phyloP scores from a whole-genome alignment of 345 rosid genomes.

The Limnanthes douglasii region DNA sequence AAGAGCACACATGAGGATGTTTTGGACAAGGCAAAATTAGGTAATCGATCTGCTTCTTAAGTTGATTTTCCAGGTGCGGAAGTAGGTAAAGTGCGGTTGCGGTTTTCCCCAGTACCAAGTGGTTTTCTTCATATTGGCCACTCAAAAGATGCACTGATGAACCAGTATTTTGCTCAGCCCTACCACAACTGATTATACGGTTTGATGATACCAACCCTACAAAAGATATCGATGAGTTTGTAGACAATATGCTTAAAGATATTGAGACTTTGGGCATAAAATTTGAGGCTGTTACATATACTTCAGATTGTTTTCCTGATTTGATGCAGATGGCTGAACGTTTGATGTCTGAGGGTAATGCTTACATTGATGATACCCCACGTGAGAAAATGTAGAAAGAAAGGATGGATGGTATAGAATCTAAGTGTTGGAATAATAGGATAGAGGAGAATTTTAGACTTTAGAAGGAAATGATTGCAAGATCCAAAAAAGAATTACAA shows the following conservation, averaged over 20 bases:
- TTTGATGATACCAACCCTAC: constrained; percentile 98
- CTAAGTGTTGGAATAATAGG: constrained; percentile 57
- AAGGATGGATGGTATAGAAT: constrained; percentile 90
- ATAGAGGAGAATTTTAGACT: constrained; percentile 47
- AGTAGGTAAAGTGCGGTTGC: constrained; percentile 57
- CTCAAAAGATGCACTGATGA: constrained; percentile 78
- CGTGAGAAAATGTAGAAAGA: constrained; percentile 82
- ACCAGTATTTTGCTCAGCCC: constrained; percentile 74
- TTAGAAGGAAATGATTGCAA: constrained; percentile 87
- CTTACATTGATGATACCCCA: constrained; percentile 88
- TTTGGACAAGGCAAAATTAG: constrained; percentile 42
- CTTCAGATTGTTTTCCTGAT: constrained; percentile 74
- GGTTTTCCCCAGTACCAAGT: constrained; percentile 96
- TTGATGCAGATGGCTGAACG: constrained; percentile 82
- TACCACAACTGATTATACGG: constrained; percentile 71
- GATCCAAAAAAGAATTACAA: constrained; percentile 59
- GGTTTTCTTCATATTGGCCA: constrained; percentile 97
- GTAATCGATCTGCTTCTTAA: constrained; percentile 24
- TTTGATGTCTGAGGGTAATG: constrained; percentile 60
- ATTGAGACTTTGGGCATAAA: constrained; percentile 72
- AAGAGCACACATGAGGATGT: constrained; percentile 20
- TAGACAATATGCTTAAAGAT: constrained; percentile 74
- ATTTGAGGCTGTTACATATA: constrained; percentile 61
- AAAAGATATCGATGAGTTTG: constrained; percentile 91
- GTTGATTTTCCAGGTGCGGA: constrained; percentile 81